These are phyloP conservation scores for Akanthomyces dipterigenus DNA, from an alignment of 2,329 filamentous ascomycete species.

Conservation along the genomic window DNA sequence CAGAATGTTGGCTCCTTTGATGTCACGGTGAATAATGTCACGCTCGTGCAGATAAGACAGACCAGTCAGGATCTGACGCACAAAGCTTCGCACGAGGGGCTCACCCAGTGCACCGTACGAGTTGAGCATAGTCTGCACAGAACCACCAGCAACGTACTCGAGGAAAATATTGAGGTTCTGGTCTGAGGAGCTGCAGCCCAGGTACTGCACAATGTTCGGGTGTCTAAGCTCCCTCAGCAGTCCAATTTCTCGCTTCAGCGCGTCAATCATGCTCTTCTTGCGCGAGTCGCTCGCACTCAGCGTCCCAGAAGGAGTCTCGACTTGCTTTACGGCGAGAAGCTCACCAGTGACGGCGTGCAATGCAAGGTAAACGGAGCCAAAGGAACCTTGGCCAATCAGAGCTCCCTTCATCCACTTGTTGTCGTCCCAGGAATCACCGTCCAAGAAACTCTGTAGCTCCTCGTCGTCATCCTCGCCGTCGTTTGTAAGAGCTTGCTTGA, in stretches of 20 bases:
- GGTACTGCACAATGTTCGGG: constrained; percentile 95
- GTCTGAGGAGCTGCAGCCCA: constrained; percentile 87
- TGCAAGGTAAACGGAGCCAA: constrained; percentile 91
- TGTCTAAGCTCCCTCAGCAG: constrained; percentile 91
- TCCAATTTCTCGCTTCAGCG: constrained; percentile 92
- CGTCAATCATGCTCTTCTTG: constrained; percentile 98
- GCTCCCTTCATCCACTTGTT: constrained; percentile 99
- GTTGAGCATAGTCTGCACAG: constrained; percentile 96
- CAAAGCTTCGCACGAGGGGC: constrained; percentile 90
- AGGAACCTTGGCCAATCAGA: constrained; percentile 92
- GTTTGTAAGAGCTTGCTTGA: constrained; percentile 78
- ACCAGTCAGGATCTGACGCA: constrained; percentile 88
- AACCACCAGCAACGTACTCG: constrained; percentile 95
- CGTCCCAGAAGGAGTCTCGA: constrained; percentile 81
- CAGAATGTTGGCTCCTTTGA: constrained; percentile 97
- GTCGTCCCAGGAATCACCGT: constrained; percentile 90
- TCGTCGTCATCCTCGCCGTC: constrained; percentile 90
- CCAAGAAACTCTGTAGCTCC: constrained; percentile 81
- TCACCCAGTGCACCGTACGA: constrained; percentile 95
- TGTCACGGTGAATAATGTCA: constrained; percentile 97
- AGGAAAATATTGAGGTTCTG: constrained; percentile 95
- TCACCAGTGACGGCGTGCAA: constrained; percentile 94
- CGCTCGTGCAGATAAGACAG: constrained; percentile 88
- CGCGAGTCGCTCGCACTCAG: constrained; percentile 67
- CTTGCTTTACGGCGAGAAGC: constrained; percentile 96